phyloP scores from a whole-genome alignment of 164 flowering plant genomes.

The Kalanchoe fedtschenkoi region DNA sequence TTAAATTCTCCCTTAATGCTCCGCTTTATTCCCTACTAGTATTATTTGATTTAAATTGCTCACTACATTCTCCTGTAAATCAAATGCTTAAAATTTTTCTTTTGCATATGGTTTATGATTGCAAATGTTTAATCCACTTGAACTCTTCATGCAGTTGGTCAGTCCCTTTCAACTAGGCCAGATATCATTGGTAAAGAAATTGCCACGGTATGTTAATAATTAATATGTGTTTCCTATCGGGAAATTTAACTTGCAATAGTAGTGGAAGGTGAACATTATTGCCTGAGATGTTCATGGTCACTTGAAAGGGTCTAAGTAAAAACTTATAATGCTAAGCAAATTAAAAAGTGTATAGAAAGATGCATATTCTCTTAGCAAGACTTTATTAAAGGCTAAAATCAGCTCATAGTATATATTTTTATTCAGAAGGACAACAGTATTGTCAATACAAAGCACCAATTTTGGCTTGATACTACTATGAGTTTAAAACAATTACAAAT shows the following conservation, averaged over 20 bases:
- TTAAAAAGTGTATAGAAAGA: neutral
- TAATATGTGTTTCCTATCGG: neutral
- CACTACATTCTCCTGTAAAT: constrained; percentile 8
- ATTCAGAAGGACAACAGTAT: no score
- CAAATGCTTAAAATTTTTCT: constrained; percentile 14
- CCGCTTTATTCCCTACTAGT: neutral
- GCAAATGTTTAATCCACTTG: constrained; percentile 33
- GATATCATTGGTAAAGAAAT: constrained; percentile 88
- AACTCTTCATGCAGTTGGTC: constrained; percentile 87
- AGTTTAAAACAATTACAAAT: no score
- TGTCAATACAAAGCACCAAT: no score
- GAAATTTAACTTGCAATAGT: neutral
- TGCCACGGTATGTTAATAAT: constrained; percentile 57
- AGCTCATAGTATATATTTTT: no score
- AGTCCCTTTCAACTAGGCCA: constrained; percentile 97
- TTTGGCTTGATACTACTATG: no score
- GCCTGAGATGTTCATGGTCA: neutral
- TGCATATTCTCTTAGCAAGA: neutral
- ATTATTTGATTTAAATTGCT: neutral
- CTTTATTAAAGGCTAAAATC: no score
- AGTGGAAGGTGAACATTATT: neutral
- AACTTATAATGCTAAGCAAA: neutral
- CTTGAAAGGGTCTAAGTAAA: neutral
- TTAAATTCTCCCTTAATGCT: neutral
- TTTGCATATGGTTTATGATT: constrained; percentile 26